Evolutionary conservation across 352 stramenopile species (phyloP).

Genomic region (Globisporangium apiculatum): DNA sequence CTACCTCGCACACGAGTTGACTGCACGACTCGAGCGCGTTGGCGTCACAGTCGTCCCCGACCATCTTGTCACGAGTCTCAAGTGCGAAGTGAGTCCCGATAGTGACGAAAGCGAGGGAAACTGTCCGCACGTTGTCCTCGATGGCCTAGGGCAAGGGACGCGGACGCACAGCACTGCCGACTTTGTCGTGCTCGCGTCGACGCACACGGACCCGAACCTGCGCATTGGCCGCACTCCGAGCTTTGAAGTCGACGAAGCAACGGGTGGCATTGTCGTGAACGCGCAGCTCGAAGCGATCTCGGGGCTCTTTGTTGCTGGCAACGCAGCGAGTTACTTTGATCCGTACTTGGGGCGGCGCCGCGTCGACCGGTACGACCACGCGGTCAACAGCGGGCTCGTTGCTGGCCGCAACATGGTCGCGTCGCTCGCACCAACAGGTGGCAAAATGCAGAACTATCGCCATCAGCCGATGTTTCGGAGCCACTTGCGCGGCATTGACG

Average conservation of each 20-base stretch:
- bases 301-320: slow-evolving; percentile 87
- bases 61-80: slow-evolving; percentile 72
- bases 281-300: slow-evolving; percentile 84
- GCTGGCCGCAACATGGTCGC: slow-evolving; percentile 86
- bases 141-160: slow-evolving; percentile 61
- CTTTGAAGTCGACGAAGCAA: slow-evolving; percentile 82
- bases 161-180: slow-evolving; percentile 73
- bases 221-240: slow-evolving; percentile 52
- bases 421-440: slow-evolving; percentile 23
- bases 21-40: slow-evolving; percentile 31
- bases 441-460: slow-evolving; percentile 78
- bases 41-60: slow-evolving; percentile 69
- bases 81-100: slow-evolving; percentile 20
- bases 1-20: slow-evolving; percentile 81
- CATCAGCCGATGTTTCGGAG: slow-evolving; percentile 88
- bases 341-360: slow-evolving; percentile 76
- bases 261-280: slow-evolving; percentile 89
- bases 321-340: slow-evolving; percentile 88
- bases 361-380: slow-evolving; percentile 90
- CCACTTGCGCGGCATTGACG: slow-evolving; percentile 58
- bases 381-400: slow-evolving; percentile 87
- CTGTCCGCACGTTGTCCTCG: slow-evolving; percentile 41
- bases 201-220: slow-evolving; percentile 84
- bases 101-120: background rate
- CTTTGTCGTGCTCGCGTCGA: slow-evolving; percentile 90